A percentile compares a stretch with the other conserved stretches of the same genome.
Conservation (phyloP, 2,329 filamentous ascomycete species). For the Pseudofabraea citricarpa region DNA sequence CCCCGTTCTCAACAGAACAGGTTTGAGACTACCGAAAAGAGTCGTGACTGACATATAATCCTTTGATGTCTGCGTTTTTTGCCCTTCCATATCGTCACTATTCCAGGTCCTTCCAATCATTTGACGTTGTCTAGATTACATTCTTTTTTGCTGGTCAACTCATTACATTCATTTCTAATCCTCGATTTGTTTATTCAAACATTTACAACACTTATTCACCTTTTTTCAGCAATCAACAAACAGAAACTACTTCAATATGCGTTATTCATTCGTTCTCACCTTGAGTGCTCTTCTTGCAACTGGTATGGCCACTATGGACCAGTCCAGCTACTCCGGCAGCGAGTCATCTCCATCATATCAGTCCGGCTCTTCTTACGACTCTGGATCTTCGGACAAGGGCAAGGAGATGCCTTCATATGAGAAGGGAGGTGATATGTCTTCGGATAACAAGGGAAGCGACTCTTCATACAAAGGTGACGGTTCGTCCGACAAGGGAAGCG, state of each 20-base stretch:
- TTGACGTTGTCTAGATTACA: neutral
- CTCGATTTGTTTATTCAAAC: neutral
- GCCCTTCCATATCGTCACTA: neutral
- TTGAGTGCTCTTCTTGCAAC: neutral
- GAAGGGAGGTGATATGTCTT: neutral
- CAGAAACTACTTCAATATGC: neutral
- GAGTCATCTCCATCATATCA: neutral
- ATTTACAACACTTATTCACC: neutral
- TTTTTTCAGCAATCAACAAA: neutral
- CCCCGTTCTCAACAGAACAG: neutral
- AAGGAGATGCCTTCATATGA: neutral
- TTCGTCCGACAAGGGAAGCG: neutral
- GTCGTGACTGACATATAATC: neutral
- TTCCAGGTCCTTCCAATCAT: neutral
- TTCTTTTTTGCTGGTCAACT: conserved; percentile 2
- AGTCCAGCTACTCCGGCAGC: neutral
- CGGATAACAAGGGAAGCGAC: neutral
- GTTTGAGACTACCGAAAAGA: neutral
- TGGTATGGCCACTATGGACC: neutral
- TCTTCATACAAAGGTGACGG: too few species aligned
- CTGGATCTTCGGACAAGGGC: neutral
- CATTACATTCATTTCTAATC: neutral
- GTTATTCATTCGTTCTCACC: neutral
- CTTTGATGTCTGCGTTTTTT: neutral
- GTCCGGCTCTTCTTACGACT: neutral